Evolutionary conservation across 2,329 filamentous ascomycete species (phyloP), one percentile per base, ranked within the genome.

Genomic region (Myriosclerotinia curreyana): DNA sequence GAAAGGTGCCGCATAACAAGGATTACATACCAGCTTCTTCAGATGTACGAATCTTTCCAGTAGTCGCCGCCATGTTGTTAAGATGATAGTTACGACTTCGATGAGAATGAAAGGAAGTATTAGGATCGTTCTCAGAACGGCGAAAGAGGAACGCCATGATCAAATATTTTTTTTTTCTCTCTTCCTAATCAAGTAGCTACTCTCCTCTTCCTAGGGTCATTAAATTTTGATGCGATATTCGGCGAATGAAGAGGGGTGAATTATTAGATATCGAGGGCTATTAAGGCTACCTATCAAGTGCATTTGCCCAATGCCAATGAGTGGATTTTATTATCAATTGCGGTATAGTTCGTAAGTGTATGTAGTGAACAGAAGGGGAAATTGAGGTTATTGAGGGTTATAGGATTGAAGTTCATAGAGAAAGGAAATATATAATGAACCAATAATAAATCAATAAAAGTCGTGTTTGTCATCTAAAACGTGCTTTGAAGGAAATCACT

Each of bases 21-120:
- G 62, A 31, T 64, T 53, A 15, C 83, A 74, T 81, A 87, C 85
- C 84, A 69, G 85, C 85, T 80, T 87, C 84, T 78, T 85, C 82
- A 74, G 84, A 81, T 77, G 83, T 85, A 74, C 80, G 80, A 74
- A 86, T 81, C 75, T 77, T 75, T 60, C 74, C 72, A 64, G 74
- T 70, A 69, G 75, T 72, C 20, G 77, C 73, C 66, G 79, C 78
- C 80, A 81, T 82, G 60, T 69, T 75, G 69, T 71, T 69, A 67
- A 72, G 66, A 61, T 69, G 63, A 51, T 68, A 66, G 60, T 51
- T 61, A 44, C 66, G 66, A 65, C 64, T 71, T 65, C 64, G 62
- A 50, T 64, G 58, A 49, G 64, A 65, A 62, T 68, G 66, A 71
- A 69, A 68, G 70, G 65, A 71, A 70, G 71, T 75, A 64, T 60